Evolutionary conservation across 352 stramenopile species (phyloP), one percentile per base, ranked within the genome.

Genomic region (Phytophthora pisi): DNA sequence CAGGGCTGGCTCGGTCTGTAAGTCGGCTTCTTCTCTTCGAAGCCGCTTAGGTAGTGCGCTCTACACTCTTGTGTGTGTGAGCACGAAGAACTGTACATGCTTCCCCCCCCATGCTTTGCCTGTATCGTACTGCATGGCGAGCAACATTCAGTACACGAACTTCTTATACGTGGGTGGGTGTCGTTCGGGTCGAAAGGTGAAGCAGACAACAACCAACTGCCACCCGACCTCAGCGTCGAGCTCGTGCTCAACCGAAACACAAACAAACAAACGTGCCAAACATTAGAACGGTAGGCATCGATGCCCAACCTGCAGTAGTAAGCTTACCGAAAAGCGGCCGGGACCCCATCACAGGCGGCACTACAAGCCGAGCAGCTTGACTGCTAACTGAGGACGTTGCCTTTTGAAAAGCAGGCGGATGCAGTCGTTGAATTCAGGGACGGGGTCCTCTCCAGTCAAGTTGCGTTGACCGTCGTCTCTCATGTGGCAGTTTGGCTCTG

Each of bases 1-100:
- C 60, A 86, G 28, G 70, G 79, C 51, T 81, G 75, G 67, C 70
- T 89, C 49, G 70, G 79, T 2, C 61, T 83, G 51, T 86, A 80
- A 68, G 51, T 49, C 38, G 38, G 24, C 24, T 51, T 31, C n/a
- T 50, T 8, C 38, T 46, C 38, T 4, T 18, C 24, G 11, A 40
- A 40, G 47, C 23, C 28, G 57, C 54, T 51, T 61, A 51, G 56
- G 42, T 56, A 63, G 28, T 56, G 43, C 47, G 34, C 47, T 43
- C 34, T 20, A 49, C 15, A 23, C 40, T 34, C 30, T n/a, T 43
- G 36, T 34, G 30, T 13, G 16, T 51, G 40, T 26, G 54, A 64
- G 45, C 26, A 30, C 55, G 28, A 34, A 62, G 55, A 54, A 43
- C 57, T 64, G 56, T 63, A 51, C 38, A 60, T 38, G 18, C 38